phyloP scores from a whole-genome alignment of 2,329 filamentous ascomycete species.

The Coniochaeta prunicola region DNA sequence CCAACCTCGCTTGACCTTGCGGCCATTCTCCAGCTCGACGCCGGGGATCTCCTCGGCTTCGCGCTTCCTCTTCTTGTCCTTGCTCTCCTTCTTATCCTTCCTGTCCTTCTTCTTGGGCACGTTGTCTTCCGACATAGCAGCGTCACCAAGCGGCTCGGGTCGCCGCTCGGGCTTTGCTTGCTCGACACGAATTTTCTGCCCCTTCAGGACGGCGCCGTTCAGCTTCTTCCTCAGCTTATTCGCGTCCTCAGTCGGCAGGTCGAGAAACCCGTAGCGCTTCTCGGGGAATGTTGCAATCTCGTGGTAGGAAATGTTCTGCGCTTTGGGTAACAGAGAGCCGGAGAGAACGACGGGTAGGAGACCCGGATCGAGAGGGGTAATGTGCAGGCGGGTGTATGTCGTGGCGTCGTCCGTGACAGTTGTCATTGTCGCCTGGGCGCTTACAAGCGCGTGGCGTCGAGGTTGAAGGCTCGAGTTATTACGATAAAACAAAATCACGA shows the following conservation, averaged over 20 bases:
- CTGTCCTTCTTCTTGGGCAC: constrained; percentile 24
- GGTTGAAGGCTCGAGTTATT: neutral
- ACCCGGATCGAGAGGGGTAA: constrained; percentile 74
- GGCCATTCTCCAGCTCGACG: constrained; percentile 61
- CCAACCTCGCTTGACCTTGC: constrained; percentile 86
- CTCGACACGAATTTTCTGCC: constrained; percentile 77
- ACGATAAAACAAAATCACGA: neutral
- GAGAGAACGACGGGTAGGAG: constrained; percentile 68
- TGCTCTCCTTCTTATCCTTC: constrained; percentile 13
- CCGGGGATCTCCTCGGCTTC: constrained; percentile 51
- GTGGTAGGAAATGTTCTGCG: constrained; percentile 84
- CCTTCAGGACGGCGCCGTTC: constrained; percentile 78
- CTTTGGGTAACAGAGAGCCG: constrained; percentile 54
- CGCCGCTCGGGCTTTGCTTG: constrained; percentile 62
- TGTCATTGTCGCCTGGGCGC: constrained; percentile 7
- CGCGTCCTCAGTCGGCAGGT: constrained; percentile 72
- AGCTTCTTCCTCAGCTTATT: constrained; percentile 90
- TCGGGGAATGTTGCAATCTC: constrained; percentile 82
- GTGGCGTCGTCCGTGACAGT: neutral
- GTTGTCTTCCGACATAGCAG: constrained; percentile 21
- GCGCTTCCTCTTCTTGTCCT: constrained; percentile 38
- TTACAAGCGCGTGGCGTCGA: neutral
- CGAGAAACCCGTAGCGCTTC: constrained; percentile 81
- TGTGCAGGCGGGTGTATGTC: constrained; percentile 64
- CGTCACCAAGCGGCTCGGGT: constrained; percentile 19